A percentile compares a stretch with the other conserved stretches of the same genome.
Evolutionary conservation across 2,329 filamentous ascomycete genomes (phyloP).

Genomic region (Fusarium bulbicola): DNA sequence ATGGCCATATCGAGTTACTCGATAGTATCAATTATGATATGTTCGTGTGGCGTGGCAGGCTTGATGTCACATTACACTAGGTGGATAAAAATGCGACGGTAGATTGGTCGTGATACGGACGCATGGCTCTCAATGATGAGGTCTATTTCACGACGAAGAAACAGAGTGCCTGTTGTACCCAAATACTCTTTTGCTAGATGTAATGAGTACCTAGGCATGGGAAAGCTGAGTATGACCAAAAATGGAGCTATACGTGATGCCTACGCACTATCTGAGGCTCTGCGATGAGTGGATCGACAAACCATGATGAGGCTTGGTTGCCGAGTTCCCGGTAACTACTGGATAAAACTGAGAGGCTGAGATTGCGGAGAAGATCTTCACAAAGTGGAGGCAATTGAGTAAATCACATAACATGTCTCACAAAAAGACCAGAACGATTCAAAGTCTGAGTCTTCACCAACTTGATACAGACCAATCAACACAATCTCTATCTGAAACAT

Average conservation of each 20-base stretch:
- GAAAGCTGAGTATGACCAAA: neutral
- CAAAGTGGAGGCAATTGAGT: neutral
- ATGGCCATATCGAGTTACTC: neutral
- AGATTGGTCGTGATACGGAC: neutral
- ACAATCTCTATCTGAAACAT: conserved; percentile 15
- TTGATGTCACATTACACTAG: neutral
- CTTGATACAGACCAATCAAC: neutral
- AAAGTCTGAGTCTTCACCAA: neutral
- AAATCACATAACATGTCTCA: neutral
- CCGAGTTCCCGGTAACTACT: neutral
- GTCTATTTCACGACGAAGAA: neutral
- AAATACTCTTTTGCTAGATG: neutral
- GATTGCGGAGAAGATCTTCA: conserved; percentile 4
- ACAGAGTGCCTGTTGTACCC: neutral
- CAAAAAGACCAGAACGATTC: neutral
- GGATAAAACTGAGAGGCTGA: neutral
- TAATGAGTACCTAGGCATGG: neutral
- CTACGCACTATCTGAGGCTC: conserved; percentile 12
- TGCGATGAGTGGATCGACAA: conserved; percentile 1
- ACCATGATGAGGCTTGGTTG: conserved; percentile 3
- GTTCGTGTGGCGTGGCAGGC: neutral
- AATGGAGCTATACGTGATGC: conserved; percentile 1
- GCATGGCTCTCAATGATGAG: neutral
- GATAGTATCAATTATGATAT: neutral
- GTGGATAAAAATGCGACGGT: neutral